These are phyloP conservation scores for Telfairia occidentalis DNA, from an alignment of 331 rosid genomes.

Conservation along the genomic window DNA sequence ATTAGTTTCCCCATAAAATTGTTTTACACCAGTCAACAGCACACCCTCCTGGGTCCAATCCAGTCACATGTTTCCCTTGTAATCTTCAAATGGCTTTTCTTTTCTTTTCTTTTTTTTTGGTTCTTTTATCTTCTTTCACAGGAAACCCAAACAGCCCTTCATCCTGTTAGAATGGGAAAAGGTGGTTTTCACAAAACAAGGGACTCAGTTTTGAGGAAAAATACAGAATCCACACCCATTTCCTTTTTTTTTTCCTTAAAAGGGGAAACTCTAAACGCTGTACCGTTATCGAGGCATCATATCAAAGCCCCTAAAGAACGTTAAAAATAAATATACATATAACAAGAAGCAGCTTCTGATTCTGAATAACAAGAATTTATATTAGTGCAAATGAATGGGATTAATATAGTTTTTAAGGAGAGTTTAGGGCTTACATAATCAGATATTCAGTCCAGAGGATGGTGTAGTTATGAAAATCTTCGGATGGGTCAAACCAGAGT, in stretches of 20 bases:
- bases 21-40: not conserved
- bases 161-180: not conserved
- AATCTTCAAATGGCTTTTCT: not conserved
- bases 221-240: not conserved
- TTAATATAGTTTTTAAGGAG: not conserved
- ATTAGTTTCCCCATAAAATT: not conserved
- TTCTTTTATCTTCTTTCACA: slow-evolving; percentile 3
- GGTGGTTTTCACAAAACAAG: slow-evolving; percentile 9
- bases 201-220: not conserved
- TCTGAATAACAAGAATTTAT: not conserved
- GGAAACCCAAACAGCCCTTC: slow-evolving; percentile 7
- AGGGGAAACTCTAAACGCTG: not conserved
- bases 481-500: slow-evolving; percentile 93
- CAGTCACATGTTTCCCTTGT: slow-evolving; percentile 4
- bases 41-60: not conserved
- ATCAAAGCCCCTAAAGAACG: not conserved
- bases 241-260: not conserved
- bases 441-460: slow-evolving; percentile 78
- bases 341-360: not conserved
- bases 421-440: slow-evolving; percentile 67
- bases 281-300: slow-evolving; percentile 1
- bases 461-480: slow-evolving; percentile 71
- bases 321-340: not conserved
- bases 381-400: not conserved
- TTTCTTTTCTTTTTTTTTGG: not conserved